phyloP scores from a whole-genome alignment of 2,329 filamentous ascomycete species.

The Colletotrichum sp. region DNA sequence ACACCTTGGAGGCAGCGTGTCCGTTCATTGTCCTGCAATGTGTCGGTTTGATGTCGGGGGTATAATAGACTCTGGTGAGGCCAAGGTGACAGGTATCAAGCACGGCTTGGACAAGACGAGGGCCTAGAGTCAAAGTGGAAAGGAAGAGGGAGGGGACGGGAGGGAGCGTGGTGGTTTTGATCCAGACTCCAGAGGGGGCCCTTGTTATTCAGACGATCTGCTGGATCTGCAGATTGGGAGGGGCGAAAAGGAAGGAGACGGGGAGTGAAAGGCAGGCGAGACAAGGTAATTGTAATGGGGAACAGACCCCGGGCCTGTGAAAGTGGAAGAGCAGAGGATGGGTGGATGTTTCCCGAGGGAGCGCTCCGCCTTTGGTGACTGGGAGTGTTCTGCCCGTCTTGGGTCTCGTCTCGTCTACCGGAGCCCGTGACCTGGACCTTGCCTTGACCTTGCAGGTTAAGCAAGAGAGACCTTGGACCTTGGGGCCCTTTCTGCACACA shows the following conservation, averaged over 20 bases:
- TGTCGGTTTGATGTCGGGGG: neutral
- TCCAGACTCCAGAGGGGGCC: neutral
- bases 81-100: neutral
- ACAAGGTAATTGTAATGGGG: conserved; percentile 20
- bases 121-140: neutral
- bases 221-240: conserved; percentile 16
- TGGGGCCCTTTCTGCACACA: neutral
- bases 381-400: neutral
- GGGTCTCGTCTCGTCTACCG: conserved; percentile 11
- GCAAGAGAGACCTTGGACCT: neutral
- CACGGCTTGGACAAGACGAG: neutral
- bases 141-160: conserved; percentile 1
- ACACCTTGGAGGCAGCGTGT: conserved; percentile 36
- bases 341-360: conserved; percentile 9
- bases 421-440: conserved; percentile 12
- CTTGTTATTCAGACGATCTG: conserved; percentile 14
- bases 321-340: neutral
- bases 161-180: conserved; percentile 3
- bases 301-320: conserved; percentile 8
- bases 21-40: conserved; percentile 45
- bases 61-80: neutral
- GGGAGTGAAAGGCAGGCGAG: conserved; percentile 9
- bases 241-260: conserved; percentile 15
- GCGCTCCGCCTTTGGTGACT: neutral
- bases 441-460: conserved; percentile 6